Evolutionary conservation across 176 grass and related monocot species (phyloP), one percentile per base, ranked within the genome.

Genomic region (Avena atlantica): DNA sequence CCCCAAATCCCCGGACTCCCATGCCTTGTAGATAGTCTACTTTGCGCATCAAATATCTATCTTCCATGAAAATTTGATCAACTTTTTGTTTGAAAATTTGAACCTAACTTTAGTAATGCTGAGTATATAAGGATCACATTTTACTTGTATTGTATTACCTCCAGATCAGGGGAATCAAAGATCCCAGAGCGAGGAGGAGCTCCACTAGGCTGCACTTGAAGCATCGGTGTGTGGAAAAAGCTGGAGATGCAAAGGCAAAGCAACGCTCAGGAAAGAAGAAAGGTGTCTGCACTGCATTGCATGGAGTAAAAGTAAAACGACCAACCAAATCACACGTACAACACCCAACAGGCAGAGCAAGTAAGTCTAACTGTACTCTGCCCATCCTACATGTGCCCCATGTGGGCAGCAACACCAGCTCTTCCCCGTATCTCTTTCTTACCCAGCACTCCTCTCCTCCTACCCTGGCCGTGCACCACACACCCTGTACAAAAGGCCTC

Each of bases 271-370:
- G 25, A 77, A 77, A 77, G 74, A 17, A 56, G 50, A 56, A 77
- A 77, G 25, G 74, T 77, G 74, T 16, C 47, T 10, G 65, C 67
- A 68, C 65, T 74, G n/a, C 45, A 51, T 76, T 76, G 74, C 74
- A 55, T 77, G 50, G 74, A 77, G 74, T 77, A 77, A 77, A 77
- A 77, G 74, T 55, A 11, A 77, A 77, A 77, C 31, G 31, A 34
- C 74, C 50, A 20, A 12, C 49, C 49, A 76, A 76, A 55, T 76
- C 74, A 34, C 49, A 56, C 73, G 21, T 49, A 74, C 67, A 37
- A 3, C 23, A 75, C 71, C 45, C 71, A 50, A 21, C 71, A 49
- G 42, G 44, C 70, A 73, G 69, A 47, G 5, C 70, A 73, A 74
- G 20, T 21, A 75, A 76, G 50, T 77, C 50, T 25, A 77, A 55